Conservation (phyloP, 129 eudicot genomes). For the carrot (Daucus carota) region DH1_v3.0 NC_030387.2:12330501-12331000, state of each 20-base stretch:
- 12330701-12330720: conserved; percentile 34
- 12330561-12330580: conserved; percentile 34
- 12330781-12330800: conserved; percentile 31
- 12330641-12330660: conserved; percentile 31
- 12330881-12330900: conserved; percentile 40
- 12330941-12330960: conserved; percentile 36
- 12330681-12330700: conserved; percentile 32
- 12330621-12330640: conserved; percentile 32
- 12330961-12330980: conserved; percentile 35
- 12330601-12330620: conserved; percentile 39
- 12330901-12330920: conserved; percentile 32
- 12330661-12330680: conserved; percentile 36
- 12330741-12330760: conserved; percentile 28
- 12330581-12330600: conserved; percentile 30
- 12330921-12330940: conserved; percentile 36
- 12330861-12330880: conserved; percentile 34
- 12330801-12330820: conserved; percentile 33
- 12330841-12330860: conserved; percentile 38
- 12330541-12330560: conserved; percentile 35
- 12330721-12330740: conserved; percentile 36
- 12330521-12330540: conserved; percentile 30
- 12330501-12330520: conserved; percentile 33
- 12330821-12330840: conserved; percentile 30
- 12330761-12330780: conserved; percentile 34
- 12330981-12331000: conserved; percentile 36